These are phyloP conservation scores for Zasmidium angulare DNA, from an alignment of 2,329 filamentous ascomycete genomes.

Conservation along the genomic window DNA sequence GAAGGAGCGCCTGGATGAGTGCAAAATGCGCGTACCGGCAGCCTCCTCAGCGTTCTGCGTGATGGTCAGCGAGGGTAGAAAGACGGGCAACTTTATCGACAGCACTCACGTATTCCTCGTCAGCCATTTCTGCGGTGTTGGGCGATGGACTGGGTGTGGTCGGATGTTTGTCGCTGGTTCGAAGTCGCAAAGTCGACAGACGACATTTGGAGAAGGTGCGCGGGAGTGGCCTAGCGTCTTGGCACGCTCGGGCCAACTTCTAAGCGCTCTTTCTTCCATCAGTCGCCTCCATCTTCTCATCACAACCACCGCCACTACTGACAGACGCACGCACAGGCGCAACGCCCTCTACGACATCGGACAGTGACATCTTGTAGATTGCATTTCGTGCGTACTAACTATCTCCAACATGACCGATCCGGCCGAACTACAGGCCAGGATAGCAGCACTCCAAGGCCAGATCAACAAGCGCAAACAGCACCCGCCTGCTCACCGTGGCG, in stretches of 20 bases:
- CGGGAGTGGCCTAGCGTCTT: not conserved
- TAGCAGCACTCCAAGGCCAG: conserved; percentile 30
- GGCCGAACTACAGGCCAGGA: conserved; percentile 31
- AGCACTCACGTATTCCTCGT: conserved; percentile 79
- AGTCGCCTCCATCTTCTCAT: not conserved
- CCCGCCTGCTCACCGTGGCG: conserved; percentile 4
- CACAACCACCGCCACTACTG: not conserved
- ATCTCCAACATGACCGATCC: conserved; percentile 29
- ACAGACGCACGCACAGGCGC: not conserved
- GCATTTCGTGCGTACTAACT: not conserved
- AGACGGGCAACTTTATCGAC: conserved; percentile 19
- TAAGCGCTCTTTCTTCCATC: not conserved
- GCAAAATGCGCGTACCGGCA: conserved; percentile 60
- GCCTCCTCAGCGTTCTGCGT: conserved; percentile 91
- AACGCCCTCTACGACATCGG: not conserved
- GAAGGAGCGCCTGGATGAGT: conserved; percentile 27
- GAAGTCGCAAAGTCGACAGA: not conserved
- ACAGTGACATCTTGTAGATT: not conserved
- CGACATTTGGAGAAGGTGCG: not conserved
- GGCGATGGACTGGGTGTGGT: conserved; percentile 24
- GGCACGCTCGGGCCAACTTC: not conserved
- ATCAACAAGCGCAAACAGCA: conserved; percentile 34
- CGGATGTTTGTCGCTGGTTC: conserved; percentile 2
- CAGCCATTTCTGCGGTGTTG: conserved; percentile 69
- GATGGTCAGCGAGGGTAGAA: conserved; percentile 23